Conservation (phyloP, 306 rosid genomes). For the Senna tora region DNA sequence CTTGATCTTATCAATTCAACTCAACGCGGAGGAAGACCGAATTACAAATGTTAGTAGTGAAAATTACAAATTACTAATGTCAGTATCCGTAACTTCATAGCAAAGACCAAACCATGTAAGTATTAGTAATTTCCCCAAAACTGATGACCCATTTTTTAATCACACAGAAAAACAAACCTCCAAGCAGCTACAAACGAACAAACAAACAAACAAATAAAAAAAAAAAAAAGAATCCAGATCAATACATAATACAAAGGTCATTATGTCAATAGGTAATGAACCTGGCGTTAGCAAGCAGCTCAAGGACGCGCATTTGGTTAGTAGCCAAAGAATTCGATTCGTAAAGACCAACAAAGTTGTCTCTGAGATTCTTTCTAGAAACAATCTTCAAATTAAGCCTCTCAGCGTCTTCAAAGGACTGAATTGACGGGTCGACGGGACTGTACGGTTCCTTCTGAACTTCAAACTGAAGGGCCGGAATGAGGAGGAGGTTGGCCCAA, state of each 20-base stretch:
- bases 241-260: neutral
- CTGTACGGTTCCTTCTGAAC: constrained; percentile 21
- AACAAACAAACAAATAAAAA: too few relatives aligned
- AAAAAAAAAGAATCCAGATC: too few relatives aligned
- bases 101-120: neutral
- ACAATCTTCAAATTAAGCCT: constrained; percentile 53
- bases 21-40: neutral
- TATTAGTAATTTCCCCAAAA: neutral
- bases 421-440: constrained; percentile 48
- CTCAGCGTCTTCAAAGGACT: constrained; percentile 56
- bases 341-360: constrained; percentile 80
- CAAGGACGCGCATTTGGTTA: constrained; percentile 60
- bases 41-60: neutral
- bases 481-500: constrained; percentile 63
- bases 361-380: constrained; percentile 51
- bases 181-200: neutral
- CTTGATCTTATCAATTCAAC: neutral
- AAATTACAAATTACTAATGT: neutral
- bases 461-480: constrained; percentile 67
- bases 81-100: neutral
- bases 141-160: neutral
- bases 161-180: neutral
- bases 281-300: constrained; percentile 73
- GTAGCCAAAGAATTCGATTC: constrained; percentile 52
- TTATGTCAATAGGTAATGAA: constrained; percentile 13